These are phyloP conservation scores for Diversispora eburnea DNA, from an alignment of 192 early-diverging fungal species.

Conservation along the genomic window DNA sequence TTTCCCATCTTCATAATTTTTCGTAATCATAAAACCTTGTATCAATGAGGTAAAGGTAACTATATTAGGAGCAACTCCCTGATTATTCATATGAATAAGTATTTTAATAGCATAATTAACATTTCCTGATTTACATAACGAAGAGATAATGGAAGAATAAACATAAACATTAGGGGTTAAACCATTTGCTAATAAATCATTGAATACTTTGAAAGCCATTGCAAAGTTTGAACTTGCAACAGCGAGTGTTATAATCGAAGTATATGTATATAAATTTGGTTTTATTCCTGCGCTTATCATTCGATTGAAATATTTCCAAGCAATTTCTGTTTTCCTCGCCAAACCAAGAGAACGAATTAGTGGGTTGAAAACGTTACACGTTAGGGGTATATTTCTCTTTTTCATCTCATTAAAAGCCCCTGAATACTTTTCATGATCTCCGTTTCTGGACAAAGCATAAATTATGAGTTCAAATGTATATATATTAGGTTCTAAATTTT, in stretches of 20 bases:
- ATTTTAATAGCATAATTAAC: constrained; percentile 1
- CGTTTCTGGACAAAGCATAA: neutral
- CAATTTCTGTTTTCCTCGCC: neutral
- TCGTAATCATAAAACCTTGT: constrained; percentile 1
- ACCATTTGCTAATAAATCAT: neutral
- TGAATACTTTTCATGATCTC: neutral
- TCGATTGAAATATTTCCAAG: neutral
- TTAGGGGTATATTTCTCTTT: neutral
- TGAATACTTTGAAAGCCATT: neutral
- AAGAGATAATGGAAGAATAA: constrained; percentile 6
- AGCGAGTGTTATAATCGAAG: constrained; percentile 2
- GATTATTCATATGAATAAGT: neutral
- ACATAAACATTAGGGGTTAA: neutral
- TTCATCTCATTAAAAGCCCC: neutral
- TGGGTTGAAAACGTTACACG: neutral
- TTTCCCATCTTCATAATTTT: constrained; percentile 1
- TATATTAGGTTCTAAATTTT: neutral
- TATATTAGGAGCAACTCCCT: neutral
- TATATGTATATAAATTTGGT: constrained; percentile 8
- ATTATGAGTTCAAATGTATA: constrained; percentile 13
- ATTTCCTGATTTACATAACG: neutral
- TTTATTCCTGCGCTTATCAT: constrained; percentile 1
- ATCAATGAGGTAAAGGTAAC: constrained; percentile 6
- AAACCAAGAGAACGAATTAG: neutral
- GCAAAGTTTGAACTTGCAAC: neutral